Percentiles rank a stretch among this genome's conserved stretches.
These are phyloP conservation scores for Typha latifolia DNA, from an alignment of 176 grass and related monocot genomes.

Conservation along the genomic window DNA sequence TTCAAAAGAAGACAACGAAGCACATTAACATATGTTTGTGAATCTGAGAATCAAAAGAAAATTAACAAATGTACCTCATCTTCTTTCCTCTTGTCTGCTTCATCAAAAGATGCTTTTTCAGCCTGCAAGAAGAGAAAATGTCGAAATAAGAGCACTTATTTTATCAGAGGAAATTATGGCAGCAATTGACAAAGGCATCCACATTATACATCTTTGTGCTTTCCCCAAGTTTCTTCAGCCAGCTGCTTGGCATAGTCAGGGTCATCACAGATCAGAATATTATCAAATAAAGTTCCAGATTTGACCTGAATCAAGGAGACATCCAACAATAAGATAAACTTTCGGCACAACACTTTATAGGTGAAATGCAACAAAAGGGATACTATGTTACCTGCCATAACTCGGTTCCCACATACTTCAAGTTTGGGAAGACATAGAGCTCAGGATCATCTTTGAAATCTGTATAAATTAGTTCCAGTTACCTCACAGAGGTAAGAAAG, in stretches of 20 bases:
- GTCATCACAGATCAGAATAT: constrained; percentile 49
- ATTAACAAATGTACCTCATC: constrained; percentile 21
- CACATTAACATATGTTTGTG: not conserved
- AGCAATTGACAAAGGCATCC: not conserved
- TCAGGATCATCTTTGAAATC: constrained; percentile 64
- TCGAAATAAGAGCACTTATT: constrained; percentile 3
- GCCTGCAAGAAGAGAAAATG: constrained; percentile 26
- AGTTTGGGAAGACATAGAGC: constrained; percentile 35
- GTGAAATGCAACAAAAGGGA: not conserved
- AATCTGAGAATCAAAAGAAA: not conserved
- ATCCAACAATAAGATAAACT: not conserved
- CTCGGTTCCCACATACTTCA: constrained; percentile 64
- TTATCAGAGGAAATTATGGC: not conserved
- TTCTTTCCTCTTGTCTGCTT: constrained; percentile 56
- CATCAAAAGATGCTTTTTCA: constrained; percentile 75
- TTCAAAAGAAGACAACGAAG: not conserved
- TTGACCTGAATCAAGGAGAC: constrained; percentile 28
- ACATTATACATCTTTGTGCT: constrained; percentile 40
- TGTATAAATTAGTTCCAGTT: constrained; percentile 9
- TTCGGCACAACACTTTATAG: not conserved
- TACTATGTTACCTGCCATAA: constrained; percentile 47
- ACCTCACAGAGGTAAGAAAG: no score
- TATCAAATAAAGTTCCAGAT: constrained; percentile 61
- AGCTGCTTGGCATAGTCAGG: constrained; percentile 54
- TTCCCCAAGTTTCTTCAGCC: constrained; percentile 62